These are phyloP conservation scores for Syncephalastrum contaminatum DNA, from an alignment of 371 early-diverging fungal genomes.

Conservation along the genomic window DNA sequence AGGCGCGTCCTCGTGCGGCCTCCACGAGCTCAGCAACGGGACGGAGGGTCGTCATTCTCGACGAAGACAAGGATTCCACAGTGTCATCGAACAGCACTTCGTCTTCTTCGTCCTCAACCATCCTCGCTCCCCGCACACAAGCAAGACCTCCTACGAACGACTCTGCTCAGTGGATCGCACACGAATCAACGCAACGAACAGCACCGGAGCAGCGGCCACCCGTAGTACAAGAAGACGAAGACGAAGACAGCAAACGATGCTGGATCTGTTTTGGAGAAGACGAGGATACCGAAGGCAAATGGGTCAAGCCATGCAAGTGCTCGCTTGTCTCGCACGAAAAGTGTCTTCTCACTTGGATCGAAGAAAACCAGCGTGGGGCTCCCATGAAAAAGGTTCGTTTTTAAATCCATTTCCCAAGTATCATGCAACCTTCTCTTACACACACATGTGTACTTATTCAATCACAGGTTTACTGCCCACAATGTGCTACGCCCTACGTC, in stretches of 20 bases:
- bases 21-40: background rate
- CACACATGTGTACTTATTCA: background rate
- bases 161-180: too few relatives aligned
- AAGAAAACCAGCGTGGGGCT: slow-evolving; percentile 64
- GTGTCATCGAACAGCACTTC: slow-evolving; percentile 9
- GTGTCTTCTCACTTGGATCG: slow-evolving; percentile 77
- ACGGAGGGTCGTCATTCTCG: slow-evolving; percentile 3
- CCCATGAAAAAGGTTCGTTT: slow-evolving; percentile 50
- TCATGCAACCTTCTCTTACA: too few relatives aligned
- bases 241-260: slow-evolving; percentile 29
- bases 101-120: slow-evolving; percentile 12
- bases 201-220: background rate
- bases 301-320: slow-evolving; percentile 78
- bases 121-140: slow-evolving; percentile 9
- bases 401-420: background rate
- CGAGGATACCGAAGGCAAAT: slow-evolving; percentile 55
- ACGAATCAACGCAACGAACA: too few relatives aligned
- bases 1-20: background rate
- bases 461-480: slow-evolving; percentile 70
- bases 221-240: slow-evolving; percentile 1
- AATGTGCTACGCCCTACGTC: slow-evolving; percentile 67
- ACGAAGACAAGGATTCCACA: slow-evolving; percentile 11
- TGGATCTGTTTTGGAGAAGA: slow-evolving; percentile 73
- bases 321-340: slow-evolving; percentile 71
- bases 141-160: too few relatives aligned